Base-by-base conservation (phyloP, 192 early-diverging fungal genomes). In the Radiomyces spectabilis region DNA sequence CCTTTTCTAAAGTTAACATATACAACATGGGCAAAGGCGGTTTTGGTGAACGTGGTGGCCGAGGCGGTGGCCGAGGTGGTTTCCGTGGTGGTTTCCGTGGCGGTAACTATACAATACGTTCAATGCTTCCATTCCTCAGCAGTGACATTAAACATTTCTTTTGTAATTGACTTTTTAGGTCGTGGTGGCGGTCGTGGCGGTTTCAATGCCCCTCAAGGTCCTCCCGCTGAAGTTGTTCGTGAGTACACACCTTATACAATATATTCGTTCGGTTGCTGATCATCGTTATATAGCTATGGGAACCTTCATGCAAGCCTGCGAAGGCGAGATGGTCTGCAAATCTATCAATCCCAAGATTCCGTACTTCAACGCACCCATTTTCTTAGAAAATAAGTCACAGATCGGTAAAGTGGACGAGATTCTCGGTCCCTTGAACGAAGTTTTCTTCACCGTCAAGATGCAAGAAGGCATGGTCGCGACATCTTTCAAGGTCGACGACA, bases 331-430 rank as follows among this genome's bases (percentile, higher is more conserved):
- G 80, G 94, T 99, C 27, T 97, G 92, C 75, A 80, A 79, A 57
- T 91, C 88, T 25, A 86, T 84, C 52, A 93, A 88, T 73, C 55
- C 73, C 41, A 89, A 98, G 70, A 87, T 99, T 60, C 96, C 96
- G 21, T 99, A 95, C 76, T 99, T 99, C 80, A 99, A 97, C 65
- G 96, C 96, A 1, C 94, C 96, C 40, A 94, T 99, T 53, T 99
- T 84, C 78, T 80, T 95, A 29, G 90, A 97, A 65, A 95, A 97
- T 81, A 99, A 99, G 81, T 88, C 86, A 47, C 93, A 93, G 72
- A 96, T 99, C 63, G 96, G 96, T 61, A 97, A 99, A 65, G 94
- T 99, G 4, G 96, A 99, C 55, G 96, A 99, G 70, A 97, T 99
- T 57, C 78, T 99, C 27, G 96, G 96, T 10, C 94, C 94, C 31